Evolutionary conservation across 1,284 basidiomycete species (phyloP).

Genomic region (Wallemia ichthyophaga): DNA sequence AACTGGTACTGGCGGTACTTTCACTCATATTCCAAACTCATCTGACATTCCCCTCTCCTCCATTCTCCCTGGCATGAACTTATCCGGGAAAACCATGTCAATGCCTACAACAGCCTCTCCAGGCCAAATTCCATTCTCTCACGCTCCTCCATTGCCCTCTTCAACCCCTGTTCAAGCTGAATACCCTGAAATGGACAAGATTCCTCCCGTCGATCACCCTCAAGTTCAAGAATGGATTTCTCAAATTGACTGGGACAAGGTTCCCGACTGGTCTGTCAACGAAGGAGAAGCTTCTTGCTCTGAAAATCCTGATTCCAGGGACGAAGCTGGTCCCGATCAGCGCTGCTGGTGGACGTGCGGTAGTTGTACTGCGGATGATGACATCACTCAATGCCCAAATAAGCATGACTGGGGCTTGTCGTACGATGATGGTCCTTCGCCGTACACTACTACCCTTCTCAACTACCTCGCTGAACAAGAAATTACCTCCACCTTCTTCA

Average conservation of each 20-base stretch:
- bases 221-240: slow-evolving; percentile 36
- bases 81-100: not conserved
- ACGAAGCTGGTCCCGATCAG: slow-evolving; percentile 26
- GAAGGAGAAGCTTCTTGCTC: slow-evolving; percentile 27
- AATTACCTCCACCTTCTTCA: slow-evolving; percentile 61
- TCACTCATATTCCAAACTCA: not conserved
- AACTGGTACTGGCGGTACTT: not conserved
- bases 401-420: slow-evolving; percentile 34
- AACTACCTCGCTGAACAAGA: slow-evolving; percentile 33
- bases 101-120: not conserved
- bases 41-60: not conserved
- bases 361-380: slow-evolving; percentile 37
- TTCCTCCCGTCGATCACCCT: slow-evolving; percentile 33
- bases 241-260: slow-evolving; percentile 13
- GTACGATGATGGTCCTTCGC: slow-evolving; percentile 58
- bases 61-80: not conserved
- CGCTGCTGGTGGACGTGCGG: slow-evolving; percentile 71
- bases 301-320: slow-evolving; percentile 9
- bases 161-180: not conserved
- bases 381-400: slow-evolving; percentile 45
- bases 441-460: slow-evolving; percentile 44
- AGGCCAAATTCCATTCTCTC: not conserved
- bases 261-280: slow-evolving; percentile 24
- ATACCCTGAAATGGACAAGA: slow-evolving; percentile 38
- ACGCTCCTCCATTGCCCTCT: not conserved